Conservation (phyloP, 495 filamentous ascomycete genomes). For the Bryoglossum gracile region DNA sequence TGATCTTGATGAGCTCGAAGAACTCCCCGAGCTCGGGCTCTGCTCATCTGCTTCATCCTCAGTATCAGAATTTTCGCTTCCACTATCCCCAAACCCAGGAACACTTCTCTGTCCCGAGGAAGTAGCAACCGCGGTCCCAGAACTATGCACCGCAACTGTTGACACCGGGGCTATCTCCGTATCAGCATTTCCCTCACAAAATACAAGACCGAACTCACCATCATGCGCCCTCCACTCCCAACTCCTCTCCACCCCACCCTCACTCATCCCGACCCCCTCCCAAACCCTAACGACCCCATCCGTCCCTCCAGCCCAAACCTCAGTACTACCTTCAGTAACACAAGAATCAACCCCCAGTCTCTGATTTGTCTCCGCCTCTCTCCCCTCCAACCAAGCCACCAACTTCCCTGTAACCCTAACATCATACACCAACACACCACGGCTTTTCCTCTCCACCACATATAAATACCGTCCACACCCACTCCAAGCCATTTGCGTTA, state of each 20-base stretch:
- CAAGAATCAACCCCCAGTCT: conserved; percentile 68
- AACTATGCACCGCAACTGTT: conserved; percentile 57
- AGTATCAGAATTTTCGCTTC: conserved; percentile 4
- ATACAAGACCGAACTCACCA: conserved; percentile 7
- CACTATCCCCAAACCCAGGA: not conserved
- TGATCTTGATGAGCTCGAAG: not conserved
- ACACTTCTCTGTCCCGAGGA: conserved; percentile 54
- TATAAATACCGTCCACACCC: conserved; percentile 81
- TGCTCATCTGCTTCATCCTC: not conserved
- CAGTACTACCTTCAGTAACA: conserved; percentile 46
- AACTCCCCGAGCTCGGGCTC: not conserved
- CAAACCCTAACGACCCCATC: conserved; percentile 74
- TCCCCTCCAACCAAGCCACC: conserved; percentile 63
- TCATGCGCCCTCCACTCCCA: conserved; percentile 56
- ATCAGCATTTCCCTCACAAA: conserved; percentile 1
- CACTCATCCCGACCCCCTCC: conserved; percentile 51
- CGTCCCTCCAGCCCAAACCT: conserved; percentile 80
- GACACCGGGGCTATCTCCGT: conserved; percentile 38
- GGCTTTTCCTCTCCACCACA: conserved; percentile 74
- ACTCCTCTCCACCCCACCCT: conserved; percentile 44
- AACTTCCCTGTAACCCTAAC: conserved; percentile 62
- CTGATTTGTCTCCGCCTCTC: conserved; percentile 69
- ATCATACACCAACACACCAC: conserved; percentile 74
- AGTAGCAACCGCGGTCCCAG: conserved; percentile 63
- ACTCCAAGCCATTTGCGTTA: conserved; percentile 75